Evolutionary conservation across 768 basidiomycete genomes (phyloP).

Genomic region (Pholiota microspora): DNA sequence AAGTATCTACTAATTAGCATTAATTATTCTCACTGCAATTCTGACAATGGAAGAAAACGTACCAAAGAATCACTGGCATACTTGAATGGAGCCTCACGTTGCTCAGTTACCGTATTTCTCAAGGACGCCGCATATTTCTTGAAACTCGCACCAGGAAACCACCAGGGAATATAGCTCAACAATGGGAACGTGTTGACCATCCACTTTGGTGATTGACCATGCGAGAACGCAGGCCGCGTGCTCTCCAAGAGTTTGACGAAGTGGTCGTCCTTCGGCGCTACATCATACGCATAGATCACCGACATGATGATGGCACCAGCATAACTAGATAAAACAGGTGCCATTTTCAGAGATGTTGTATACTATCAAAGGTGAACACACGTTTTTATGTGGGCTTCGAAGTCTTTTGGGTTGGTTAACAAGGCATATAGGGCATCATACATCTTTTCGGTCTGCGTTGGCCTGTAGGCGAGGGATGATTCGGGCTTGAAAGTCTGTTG

Average conservation of each 20-base stretch:
- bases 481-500: conserved; percentile 32
- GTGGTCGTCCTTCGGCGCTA: conserved; percentile 14
- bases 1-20: not conserved
- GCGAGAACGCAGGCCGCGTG: conserved; percentile 20
- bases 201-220: conserved; percentile 4
- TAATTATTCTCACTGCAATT: not conserved
- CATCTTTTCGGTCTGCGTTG: conserved; percentile 26
- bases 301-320: conserved; percentile 10
- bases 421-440: conserved; percentile 28
- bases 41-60: not conserved
- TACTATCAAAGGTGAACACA: not conserved
- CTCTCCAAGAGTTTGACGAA: conserved; percentile 26
- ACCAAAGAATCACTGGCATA: conserved; percentile 3
- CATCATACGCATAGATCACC: conserved; percentile 20
- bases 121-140: conserved; percentile 15
- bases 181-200: conserved; percentile 15
- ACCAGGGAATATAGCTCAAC: conserved; percentile 15
- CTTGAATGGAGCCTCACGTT: conserved; percentile 11
- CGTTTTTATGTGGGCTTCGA: conserved; percentile 10
- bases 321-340: not conserved
- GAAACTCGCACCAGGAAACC: conserved; percentile 16
- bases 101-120: conserved; percentile 11
- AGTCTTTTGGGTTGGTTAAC: conserved; percentile 12
- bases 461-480: conserved; percentile 22
- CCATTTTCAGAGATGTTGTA: conserved; percentile 2